phyloP scores from a whole-genome alignment of 2,329 filamentous ascomycete genomes.

The Ascochyta fabae region DNA sequence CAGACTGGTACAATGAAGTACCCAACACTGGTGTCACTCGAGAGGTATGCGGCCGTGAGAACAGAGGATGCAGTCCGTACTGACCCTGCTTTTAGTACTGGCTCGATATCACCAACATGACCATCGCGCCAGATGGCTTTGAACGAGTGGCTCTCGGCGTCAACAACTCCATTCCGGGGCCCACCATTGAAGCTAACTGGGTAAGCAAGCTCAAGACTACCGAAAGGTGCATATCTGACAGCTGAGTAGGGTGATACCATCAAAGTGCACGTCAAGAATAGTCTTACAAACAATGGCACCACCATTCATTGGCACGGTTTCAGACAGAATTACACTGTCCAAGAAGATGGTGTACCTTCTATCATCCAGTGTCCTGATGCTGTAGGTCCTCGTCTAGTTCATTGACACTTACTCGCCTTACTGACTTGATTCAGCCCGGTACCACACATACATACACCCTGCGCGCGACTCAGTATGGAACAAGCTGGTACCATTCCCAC shows the following conservation, averaged over 20 bases:
- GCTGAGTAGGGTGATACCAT: conserved; percentile 35
- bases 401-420: not conserved
- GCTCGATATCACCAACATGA: conserved; percentile 27
- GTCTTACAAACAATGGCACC: conserved; percentile 52
- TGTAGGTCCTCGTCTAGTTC: not conserved
- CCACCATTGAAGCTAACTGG: conserved; percentile 66
- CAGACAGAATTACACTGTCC: conserved; percentile 57
- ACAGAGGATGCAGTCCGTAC: not conserved
- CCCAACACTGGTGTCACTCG: conserved; percentile 62
- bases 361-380: conserved; percentile 59
- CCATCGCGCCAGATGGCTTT: conserved; percentile 68
- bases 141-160: conserved; percentile 75
- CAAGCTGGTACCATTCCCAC: conserved; percentile 67
- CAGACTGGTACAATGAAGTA: conserved; percentile 59
- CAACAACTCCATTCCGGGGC: conserved; percentile 78
- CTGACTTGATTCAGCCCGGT: conserved; percentile 13
- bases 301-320: conserved; percentile 60
- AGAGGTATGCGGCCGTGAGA: conserved; percentile 47
- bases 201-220: conserved; percentile 53
- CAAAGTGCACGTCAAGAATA: conserved; percentile 38
- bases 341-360: conserved; percentile 83
- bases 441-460: conserved; percentile 3
- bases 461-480: conserved; percentile 60
- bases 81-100: conserved; percentile 42
- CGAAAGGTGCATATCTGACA: conserved; percentile 26